A percentile compares a stretch with the other conserved stretches of the same genome.
These are phyloP conservation scores for Starmera caribaea DNA, from an alignment of 805 yeast genomes.

Conservation along the genomic window DNA sequence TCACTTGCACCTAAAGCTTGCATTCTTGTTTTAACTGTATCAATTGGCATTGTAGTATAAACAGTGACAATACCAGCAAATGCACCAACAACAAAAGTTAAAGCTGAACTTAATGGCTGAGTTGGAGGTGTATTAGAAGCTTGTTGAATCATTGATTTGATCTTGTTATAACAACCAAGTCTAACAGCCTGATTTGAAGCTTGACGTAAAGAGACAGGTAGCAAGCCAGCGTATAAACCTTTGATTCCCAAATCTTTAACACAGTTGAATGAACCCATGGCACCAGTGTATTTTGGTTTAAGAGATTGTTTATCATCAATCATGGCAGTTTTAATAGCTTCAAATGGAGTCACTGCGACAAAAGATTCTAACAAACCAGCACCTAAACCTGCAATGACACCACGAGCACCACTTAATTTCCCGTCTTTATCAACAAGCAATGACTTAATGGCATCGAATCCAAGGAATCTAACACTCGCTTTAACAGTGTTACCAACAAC, in stretches of 20 bases:
- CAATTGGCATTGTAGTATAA: slow-evolving; percentile 90
- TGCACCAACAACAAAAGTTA: slow-evolving; percentile 86
- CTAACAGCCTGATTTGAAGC: slow-evolving; percentile 95
- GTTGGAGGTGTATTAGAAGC: slow-evolving; percentile 55
- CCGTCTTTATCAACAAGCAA: slow-evolving; percentile 76
- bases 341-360: slow-evolving; percentile 93
- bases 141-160: slow-evolving; percentile 70
- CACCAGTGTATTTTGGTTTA: slow-evolving; percentile 65
- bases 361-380: slow-evolving; percentile 92
- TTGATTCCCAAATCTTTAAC: slow-evolving; percentile 69
- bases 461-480: slow-evolving; percentile 91
- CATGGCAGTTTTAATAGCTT: slow-evolving; percentile 90
- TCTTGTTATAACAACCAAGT: slow-evolving; percentile 83
- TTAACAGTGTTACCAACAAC: slow-evolving; percentile 94
- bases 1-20: slow-evolving; percentile 77
- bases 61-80: slow-evolving; percentile 86
- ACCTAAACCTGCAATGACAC: slow-evolving; percentile 94
- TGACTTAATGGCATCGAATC: slow-evolving; percentile 80
- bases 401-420: slow-evolving; percentile 79
- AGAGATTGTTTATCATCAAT: slow-evolving; percentile 83
- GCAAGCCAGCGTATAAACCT: slow-evolving; percentile 81
- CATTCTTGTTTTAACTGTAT: slow-evolving; percentile 95
- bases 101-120: slow-evolving; percentile 64
- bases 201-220: slow-evolving; percentile 92
- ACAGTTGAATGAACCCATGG: slow-evolving; percentile 51